Conservation (phyloP, 2,329 filamentous ascomycete genomes). For the Claviceps fusiformis region DNA sequence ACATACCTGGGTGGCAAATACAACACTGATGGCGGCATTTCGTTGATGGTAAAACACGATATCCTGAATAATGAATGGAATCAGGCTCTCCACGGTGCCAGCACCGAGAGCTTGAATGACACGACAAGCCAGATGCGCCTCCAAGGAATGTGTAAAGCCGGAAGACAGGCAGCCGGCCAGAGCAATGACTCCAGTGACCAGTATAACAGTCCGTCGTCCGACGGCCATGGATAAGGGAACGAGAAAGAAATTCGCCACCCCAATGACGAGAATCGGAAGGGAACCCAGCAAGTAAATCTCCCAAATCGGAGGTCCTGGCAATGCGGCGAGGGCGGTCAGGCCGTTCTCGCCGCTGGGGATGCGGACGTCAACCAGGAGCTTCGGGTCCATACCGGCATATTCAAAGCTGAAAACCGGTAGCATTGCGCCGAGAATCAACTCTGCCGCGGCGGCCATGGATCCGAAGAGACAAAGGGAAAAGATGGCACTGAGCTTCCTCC, state of each 20-base stretch:
- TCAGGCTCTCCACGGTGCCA: slow-evolving; percentile 1
- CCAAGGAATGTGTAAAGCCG: background rate
- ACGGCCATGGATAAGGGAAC: slow-evolving; percentile 1
- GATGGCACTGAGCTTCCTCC: background rate
- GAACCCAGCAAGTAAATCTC: slow-evolving; percentile 1
- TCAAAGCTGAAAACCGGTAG: slow-evolving; percentile 2
- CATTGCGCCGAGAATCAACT: slow-evolving; percentile 2
- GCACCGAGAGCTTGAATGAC: slow-evolving; percentile 1
- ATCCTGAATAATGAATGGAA: slow-evolving; percentile 3
- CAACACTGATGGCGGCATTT: background rate
- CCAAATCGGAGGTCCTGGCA: slow-evolving; percentile 1
- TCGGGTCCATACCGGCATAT: slow-evolving; percentile 1
- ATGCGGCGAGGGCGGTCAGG: background rate
- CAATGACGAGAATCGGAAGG: slow-evolving; percentile 1
- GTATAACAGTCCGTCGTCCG: background rate
- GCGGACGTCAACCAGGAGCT: background rate
- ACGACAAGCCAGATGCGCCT: slow-evolving; percentile 1
- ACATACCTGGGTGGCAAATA: slow-evolving; percentile 2
- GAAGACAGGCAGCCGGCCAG: background rate
- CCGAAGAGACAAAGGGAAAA: slow-evolving; percentile 1
- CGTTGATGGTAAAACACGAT: slow-evolving; percentile 2
- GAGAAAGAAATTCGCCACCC: slow-evolving; percentile 1
- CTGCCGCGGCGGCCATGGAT: slow-evolving; percentile 1
- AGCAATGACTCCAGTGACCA: background rate
- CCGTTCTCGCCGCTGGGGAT: background rate